Percentiles rank a stretch among this genome's conserved stretches.
Conservation (phyloP, 169 alveolate genomes). For the Plasmodium sp. region DNA sequence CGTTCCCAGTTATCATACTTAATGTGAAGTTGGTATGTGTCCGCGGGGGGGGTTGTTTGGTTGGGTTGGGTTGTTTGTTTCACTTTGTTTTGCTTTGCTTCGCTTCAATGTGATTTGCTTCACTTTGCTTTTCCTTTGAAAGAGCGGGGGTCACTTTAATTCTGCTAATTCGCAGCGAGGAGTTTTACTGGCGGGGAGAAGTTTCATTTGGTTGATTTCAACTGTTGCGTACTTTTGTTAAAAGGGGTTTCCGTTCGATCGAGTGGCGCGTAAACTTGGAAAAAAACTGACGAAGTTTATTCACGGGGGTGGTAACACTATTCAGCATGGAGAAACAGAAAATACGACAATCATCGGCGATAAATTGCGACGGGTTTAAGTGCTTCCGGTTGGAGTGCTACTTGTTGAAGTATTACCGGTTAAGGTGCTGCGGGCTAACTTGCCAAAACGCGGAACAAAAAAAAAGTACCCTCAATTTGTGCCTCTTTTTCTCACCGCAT, state of each 20-base stretch:
- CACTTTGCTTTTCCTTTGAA: neutral
- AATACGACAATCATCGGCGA: neutral
- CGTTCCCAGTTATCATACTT: slow-evolving; percentile 71
- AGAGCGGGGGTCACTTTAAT: neutral
- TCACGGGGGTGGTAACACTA: neutral
- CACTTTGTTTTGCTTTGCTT: neutral
- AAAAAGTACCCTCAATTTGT: neutral
- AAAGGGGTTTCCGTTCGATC: neutral
- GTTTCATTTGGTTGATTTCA: neutral
- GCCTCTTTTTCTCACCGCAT: neutral
- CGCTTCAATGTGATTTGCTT: neutral
- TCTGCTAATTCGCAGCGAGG: neutral
- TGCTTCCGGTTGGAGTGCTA: neutral
- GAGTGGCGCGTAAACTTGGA: neutral
- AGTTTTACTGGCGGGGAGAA: neutral
- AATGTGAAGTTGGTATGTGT: neutral
- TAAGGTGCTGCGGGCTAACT: neutral
- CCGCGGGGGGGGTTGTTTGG: neutral
- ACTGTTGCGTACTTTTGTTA: neutral
- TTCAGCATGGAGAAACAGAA: neutral
- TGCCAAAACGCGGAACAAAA: neutral
- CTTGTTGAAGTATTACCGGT: too few species aligned
- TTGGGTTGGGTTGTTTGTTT: neutral
- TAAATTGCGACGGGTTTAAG: neutral
- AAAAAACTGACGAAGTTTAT: neutral